Evolutionary conservation across 2,329 filamentous ascomycete genomes (phyloP), one percentile per base, ranked within the genome.

Genomic region (Microdochium trichocladiopsis): DNA sequence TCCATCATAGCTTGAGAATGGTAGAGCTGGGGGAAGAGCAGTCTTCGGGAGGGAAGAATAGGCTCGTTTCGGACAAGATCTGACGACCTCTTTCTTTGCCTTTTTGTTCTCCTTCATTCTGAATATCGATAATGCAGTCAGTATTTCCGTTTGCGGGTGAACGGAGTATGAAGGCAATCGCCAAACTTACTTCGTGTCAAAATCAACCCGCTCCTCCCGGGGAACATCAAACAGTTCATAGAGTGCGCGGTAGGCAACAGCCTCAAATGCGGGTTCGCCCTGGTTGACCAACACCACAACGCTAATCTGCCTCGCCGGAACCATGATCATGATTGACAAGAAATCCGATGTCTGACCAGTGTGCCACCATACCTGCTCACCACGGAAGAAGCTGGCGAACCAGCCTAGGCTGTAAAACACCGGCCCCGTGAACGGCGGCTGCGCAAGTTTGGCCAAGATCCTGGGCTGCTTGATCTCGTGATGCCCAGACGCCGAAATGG

Each of bases 281-380:
- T 55, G 53, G 16, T 64, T 66, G 5, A 54, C 58, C 55, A 71
- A 65, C 0, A 61, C 58, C 2, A 67, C 62, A 9, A 70, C 56
- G 0, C 65, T 69, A 43, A 65, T 63, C 14, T 64, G 58, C n/a
- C 53, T 55, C 0, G 65, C 59, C 0, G 69, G 69, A 2, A 71
- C 55, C 64, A 66, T 70, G 8, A 60, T 62, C 12, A 69, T 62
- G 3, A 61, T 49, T 2, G 62, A 53, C 5, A 61, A 60, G 50
- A 62, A 67, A 1, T 58, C 61, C 25, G 58, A 57, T 48, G 64
- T 59, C 0, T 60, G 59, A 0, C 69, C 69, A 4, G 51, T 53
- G 52, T 71, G 69, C 11, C 53, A 57, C 25, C 65, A 69, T 2
- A 65, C 49, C 12, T 60, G 54, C 31, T 61, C 63, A 2, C 63